A percentile compares a stretch with the other conserved stretches of the same genome.
phyloP scores from a whole-genome alignment of 169 alveolate species.

The Cryptosporidium ryanae region DNA sequence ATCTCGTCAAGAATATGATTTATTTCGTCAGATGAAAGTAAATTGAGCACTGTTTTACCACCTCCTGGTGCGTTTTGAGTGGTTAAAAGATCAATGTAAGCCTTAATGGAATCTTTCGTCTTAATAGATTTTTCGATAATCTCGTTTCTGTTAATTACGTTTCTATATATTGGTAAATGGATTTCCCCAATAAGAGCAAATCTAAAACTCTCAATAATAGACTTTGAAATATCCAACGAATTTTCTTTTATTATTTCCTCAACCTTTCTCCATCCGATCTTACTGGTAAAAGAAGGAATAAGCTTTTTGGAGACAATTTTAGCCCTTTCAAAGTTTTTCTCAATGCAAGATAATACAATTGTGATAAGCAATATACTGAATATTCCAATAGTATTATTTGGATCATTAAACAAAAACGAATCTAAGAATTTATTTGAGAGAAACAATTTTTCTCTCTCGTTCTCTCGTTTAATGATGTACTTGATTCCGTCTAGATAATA shows the following conservation, averaged over 20 bases:
- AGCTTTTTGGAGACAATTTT: constrained; percentile 21
- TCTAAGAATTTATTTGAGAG: constrained; percentile 30
- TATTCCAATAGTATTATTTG: neutral
- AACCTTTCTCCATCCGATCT: constrained; percentile 19
- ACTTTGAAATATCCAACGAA: constrained; percentile 15
- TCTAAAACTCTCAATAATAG: constrained; percentile 61
- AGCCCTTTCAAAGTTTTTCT: constrained; percentile 12
- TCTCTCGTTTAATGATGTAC: neutral
- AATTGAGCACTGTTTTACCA: constrained; percentile 17
- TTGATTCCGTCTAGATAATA: constrained; percentile 23
- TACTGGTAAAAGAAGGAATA: constrained; percentile 9
- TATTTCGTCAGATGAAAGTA: constrained; percentile 14
- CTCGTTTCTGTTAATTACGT: constrained; percentile 47
- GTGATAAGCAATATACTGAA: constrained; percentile 18
- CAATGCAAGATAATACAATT: constrained; percentile 13
- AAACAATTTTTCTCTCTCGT: neutral
- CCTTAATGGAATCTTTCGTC: constrained; percentile 10
- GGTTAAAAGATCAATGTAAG: constrained; percentile 20
- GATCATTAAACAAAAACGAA: neutral
- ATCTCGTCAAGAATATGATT: constrained; percentile 29
- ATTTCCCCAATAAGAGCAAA: constrained; percentile 47
- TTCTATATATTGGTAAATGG: constrained; percentile 12
- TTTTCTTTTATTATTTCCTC: constrained; percentile 37
- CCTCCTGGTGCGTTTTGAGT: constrained; percentile 71
- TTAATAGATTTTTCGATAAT: constrained; percentile 13